Conservation (phyloP, 495 filamentous ascomycete genomes). For the Podospora sp. region DNA sequence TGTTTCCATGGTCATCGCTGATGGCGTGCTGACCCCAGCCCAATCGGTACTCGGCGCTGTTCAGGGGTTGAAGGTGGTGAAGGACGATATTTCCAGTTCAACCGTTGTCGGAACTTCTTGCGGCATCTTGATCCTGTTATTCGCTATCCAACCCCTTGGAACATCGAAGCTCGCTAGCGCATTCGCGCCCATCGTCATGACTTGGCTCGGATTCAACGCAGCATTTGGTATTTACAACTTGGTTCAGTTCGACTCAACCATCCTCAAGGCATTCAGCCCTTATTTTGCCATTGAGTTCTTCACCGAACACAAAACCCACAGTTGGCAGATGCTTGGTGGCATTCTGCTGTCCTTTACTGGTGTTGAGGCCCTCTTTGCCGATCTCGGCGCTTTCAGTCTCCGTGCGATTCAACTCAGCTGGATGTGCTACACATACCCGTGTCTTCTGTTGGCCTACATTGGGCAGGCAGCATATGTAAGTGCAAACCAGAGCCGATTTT, state of each 20-base stretch:
- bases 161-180: slow-evolving; percentile 63
- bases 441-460: slow-evolving; percentile 69
- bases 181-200: slow-evolving; percentile 73
- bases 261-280: slow-evolving; percentile 71
- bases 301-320: slow-evolving; percentile 59
- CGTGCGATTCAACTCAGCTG: slow-evolving; percentile 67
- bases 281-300: slow-evolving; percentile 65
- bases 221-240: slow-evolving; percentile 73
- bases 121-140: slow-evolving; percentile 69
- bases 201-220: slow-evolving; percentile 72
- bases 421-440: slow-evolving; percentile 66
- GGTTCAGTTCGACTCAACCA: slow-evolving; percentile 61
- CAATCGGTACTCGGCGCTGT: slow-evolving; percentile 72
- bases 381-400: slow-evolving; percentile 68
- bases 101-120: slow-evolving; percentile 70
- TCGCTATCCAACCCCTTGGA: slow-evolving; percentile 70
- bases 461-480: slow-evolving; percentile 76
- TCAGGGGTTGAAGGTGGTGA: slow-evolving; percentile 62
- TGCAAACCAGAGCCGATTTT: too few species aligned
- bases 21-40: slow-evolving; percentile 70
- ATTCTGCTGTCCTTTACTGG: slow-evolving; percentile 73
- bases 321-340: slow-evolving; percentile 70
- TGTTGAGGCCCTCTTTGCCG: slow-evolving; percentile 75
- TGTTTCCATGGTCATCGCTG: slow-evolving; percentile 68
- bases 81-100: slow-evolving; percentile 47